Conservation (phyloP, 192 early-diverging fungal genomes). For the Gonapodya prolifera region DNA sequence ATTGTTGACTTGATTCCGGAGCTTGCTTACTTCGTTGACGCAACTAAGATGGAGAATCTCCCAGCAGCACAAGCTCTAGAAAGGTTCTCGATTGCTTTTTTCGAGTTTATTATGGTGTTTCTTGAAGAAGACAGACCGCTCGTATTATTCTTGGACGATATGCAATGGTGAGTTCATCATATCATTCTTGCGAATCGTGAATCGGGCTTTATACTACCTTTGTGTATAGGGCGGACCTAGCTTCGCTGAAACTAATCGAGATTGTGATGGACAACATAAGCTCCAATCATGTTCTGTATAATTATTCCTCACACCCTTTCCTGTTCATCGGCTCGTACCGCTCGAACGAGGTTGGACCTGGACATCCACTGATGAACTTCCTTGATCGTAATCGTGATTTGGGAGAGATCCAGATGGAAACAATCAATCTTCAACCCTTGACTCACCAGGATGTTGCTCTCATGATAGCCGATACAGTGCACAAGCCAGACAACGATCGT, state of each 20-base stretch:
- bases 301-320: conserved; percentile 2
- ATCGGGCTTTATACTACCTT: background rate
- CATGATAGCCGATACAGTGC: background rate
- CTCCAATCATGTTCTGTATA: conserved; percentile 4
- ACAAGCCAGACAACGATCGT: conserved; percentile 1
- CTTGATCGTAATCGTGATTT: background rate
- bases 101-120: conserved; percentile 3
- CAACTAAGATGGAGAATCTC: background rate
- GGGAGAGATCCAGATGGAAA: background rate
- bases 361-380: background rate
- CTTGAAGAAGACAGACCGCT: background rate
- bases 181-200: background rate
- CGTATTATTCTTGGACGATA: conserved; percentile 1
- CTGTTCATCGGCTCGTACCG: conserved; percentile 7
- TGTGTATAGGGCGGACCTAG: background rate
- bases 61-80: background rate
- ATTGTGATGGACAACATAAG: conserved; percentile 1
- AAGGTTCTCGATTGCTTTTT: background rate
- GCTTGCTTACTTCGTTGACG: background rate
- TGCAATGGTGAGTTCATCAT: background rate
- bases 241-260: conserved; percentile 1
- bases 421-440: background rate
- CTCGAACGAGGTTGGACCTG: background rate
- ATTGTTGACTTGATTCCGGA: conserved; percentile 6
- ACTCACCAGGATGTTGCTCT: background rate